Evolutionary conservation across 129 eudicot species (phyloP), one percentile per base, ranked within the genome.

Genomic region (Artemisia annua): DNA sequence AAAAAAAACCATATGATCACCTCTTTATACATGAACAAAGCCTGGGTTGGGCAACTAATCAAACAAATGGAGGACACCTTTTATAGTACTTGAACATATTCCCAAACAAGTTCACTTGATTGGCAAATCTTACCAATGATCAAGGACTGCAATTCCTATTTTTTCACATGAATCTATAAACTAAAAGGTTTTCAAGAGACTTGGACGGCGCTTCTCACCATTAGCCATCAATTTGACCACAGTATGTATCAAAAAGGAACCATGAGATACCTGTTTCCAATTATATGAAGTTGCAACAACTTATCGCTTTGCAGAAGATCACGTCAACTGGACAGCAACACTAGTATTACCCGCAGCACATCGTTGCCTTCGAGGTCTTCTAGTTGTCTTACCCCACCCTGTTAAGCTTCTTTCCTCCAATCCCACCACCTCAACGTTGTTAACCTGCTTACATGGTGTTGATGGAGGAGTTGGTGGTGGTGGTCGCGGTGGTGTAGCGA

Each of bases 301-400:
- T 56, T 18, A 57, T 19, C 63, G 0, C 22, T 17, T 57, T 19
- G 13, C 63, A 57, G 11, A 70, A 71, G 1, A 69, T 84, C 73
- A 84, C 19, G 85, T 82, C 62, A 82, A 77, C 51, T 79, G 72
- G 8, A 87, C 81, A 51, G 92, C 68, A 44, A 84, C 70, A 7
- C 46, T 39, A 76, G 78, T 64, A 77, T 79, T 90, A 81, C 90
- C 92, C 26, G 87, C 89, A 63, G 87, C 80, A 78, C 87, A 89
- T 74, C 98, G 80, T 64, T 91, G 97, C 30, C 97, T 70, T 8
- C 97, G 84, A 53, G 97, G 93, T 10, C 97, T 88, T 52, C 97
- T 84, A 7, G 96, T 81, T n/a, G 92, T 88, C 85, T 88, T 91
- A 16, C 96, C 97, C 97, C 97, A 91, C 43, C 97, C 92, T 77